phyloP scores from a whole-genome alignment of 2,329 filamentous ascomycete genomes.

The Geoglossum cookeanum region DNA sequence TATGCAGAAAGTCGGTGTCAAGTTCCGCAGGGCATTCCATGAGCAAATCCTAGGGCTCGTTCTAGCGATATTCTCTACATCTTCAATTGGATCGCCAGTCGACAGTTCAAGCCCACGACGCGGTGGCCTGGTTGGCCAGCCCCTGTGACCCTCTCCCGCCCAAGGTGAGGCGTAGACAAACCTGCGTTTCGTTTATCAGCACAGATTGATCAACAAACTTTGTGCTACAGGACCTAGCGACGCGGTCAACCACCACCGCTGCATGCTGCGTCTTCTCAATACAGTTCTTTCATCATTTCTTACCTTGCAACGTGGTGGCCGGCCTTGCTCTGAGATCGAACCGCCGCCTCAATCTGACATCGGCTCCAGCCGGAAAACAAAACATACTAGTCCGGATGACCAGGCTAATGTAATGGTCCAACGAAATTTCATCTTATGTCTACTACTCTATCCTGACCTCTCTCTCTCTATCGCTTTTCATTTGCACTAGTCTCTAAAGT shows the following conservation, averaged over 20 bases:
- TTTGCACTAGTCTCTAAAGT: neutral
- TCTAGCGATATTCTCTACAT: neutral
- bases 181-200: neutral
- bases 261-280: neutral
- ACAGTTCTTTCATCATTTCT: neutral
- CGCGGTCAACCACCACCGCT: neutral
- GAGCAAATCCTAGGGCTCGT: neutral
- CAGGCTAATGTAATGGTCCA: neutral
- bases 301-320: neutral
- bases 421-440: neutral
- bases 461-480: neutral
- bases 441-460: neutral
- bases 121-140: neutral
- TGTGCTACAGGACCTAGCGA: slow-evolving; percentile 1
- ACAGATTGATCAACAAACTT: neutral
- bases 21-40: slow-evolving; percentile 1
- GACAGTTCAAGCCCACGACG: neutral
- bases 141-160: neutral
- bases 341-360: neutral
- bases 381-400: neutral
- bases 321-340: neutral
- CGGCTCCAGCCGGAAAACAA: neutral
- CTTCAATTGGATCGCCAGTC: neutral
- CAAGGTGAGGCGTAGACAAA: neutral
- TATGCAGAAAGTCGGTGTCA: slow-evolving; percentile 3